A percentile compares a stretch with the other conserved stretches of the same genome.
Evolutionary conservation across 73 alveolate genomes (phyloP).

Genomic region (Uronychia binucleata): DNA sequence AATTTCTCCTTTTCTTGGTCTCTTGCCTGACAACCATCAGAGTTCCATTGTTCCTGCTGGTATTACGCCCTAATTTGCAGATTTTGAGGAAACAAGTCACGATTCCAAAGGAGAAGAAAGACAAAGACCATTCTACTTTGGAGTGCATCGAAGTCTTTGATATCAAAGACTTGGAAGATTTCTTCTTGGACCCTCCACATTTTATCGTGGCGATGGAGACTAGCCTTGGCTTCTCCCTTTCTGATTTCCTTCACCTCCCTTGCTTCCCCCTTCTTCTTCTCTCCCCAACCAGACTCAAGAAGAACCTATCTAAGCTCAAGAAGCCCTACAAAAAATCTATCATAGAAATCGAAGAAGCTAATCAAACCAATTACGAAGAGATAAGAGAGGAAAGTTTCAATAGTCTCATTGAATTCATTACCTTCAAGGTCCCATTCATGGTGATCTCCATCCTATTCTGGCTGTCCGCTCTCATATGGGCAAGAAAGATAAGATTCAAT

Average conservation of each 20-base stretch:
- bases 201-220: neutral
- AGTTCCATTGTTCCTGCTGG: neutral
- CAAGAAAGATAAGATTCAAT: neutral
- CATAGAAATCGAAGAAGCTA: neutral
- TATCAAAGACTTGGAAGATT: neutral
- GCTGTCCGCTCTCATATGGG: neutral
- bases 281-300: neutral
- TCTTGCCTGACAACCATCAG: neutral
- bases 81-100: neutral
- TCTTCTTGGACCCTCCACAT: neutral
- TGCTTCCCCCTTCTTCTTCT: neutral
- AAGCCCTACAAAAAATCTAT: too few species aligned
- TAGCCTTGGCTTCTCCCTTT: neutral
- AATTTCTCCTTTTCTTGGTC: neutral
- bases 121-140: neutral
- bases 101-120: neutral
- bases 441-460: neutral
- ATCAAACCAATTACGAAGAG: neutral
- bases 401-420: neutral
- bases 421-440: neutral
- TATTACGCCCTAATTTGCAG: neutral
- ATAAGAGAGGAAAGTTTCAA: neutral
- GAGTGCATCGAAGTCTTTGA: neutral
- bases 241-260: neutral
- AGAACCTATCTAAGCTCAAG: neutral